Conservation (phyloP, 1,284 basidiomycete genomes). For the Leccinum cinnamomeum region DNA sequence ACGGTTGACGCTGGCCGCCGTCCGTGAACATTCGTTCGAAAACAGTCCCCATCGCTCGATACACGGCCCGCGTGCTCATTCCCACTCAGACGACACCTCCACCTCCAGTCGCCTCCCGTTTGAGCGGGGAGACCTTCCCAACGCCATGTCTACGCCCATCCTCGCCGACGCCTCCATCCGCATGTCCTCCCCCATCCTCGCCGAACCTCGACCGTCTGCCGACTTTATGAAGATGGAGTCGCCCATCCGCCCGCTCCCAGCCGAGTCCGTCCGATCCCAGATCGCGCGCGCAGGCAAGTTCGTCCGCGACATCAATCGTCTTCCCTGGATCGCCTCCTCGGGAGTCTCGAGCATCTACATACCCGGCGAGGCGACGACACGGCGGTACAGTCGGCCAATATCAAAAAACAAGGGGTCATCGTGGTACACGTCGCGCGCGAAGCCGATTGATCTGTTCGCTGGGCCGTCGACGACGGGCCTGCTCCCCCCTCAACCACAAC, state of each 20-base stretch:
- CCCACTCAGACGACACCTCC: conserved; percentile 25
- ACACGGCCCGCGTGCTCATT: conserved; percentile 16
- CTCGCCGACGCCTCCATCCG: conserved; percentile 28
- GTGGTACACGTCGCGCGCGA: conserved; percentile 33
- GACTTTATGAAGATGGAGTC: conserved; percentile 38
- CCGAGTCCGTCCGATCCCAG: conserved; percentile 35
- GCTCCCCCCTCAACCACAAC: conserved; percentile 22
- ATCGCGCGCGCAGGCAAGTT: conserved; percentile 30
- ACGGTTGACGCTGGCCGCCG: conserved; percentile 25
- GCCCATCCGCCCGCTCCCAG: conserved; percentile 34
- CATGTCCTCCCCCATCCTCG: conserved; percentile 31
- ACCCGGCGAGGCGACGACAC: conserved; percentile 31
- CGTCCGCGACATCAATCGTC: conserved; percentile 28
- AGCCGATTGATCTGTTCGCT: conserved; percentile 31
- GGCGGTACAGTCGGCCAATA: conserved; percentile 34
- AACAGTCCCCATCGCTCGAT: conserved; percentile 18
- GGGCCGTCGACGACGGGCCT: conserved; percentile 37
- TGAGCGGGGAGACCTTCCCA: conserved; percentile 24
- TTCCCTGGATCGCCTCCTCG: conserved; percentile 37
- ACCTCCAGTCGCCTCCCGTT: conserved; percentile 29
- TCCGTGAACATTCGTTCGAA: conserved; percentile 30
- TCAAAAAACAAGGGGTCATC: conserved; percentile 26
- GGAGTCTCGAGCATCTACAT: conserved; percentile 36
- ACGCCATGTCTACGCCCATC: conserved; percentile 34
- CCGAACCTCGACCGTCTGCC: conserved; percentile 34